Evolutionary conservation across 768 basidiomycete species (phyloP).

Genomic region (Trametes cinnabarina): DNA sequence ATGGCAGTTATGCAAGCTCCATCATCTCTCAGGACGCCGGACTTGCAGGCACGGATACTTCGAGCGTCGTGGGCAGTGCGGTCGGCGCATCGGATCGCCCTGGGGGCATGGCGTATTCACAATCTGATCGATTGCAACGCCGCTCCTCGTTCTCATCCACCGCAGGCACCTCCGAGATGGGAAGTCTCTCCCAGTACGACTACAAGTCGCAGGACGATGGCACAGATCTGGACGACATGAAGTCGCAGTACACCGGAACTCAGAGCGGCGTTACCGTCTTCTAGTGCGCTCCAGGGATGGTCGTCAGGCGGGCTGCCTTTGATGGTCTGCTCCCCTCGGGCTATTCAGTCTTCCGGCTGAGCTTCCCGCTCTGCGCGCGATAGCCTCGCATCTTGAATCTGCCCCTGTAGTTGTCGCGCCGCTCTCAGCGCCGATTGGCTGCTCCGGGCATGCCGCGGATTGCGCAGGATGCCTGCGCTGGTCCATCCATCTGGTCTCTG

Average conservation of each 20-base stretch:
- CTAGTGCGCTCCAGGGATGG: constrained; percentile 36
- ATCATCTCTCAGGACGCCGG: constrained; percentile 91
- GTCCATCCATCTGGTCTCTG: constrained; percentile 5
- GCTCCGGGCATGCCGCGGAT: constrained; percentile 17
- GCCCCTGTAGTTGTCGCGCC: constrained; percentile 17
- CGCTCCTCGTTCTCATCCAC: constrained; percentile 76
- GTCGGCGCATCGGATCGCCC: constrained; percentile 43
- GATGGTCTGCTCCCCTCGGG: constrained; percentile 12
- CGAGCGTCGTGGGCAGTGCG: constrained; percentile 59
- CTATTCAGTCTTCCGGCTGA: constrained; percentile 7
- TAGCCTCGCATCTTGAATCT: constrained; percentile 17
- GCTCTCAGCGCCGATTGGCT: constrained; percentile 9
- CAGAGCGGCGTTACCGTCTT: constrained; percentile 86
- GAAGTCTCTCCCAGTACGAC: constrained; percentile 71
- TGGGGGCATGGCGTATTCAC: constrained; percentile 74
- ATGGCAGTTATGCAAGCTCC: constrained; percentile 82
- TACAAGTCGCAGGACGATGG: constrained; percentile 91
- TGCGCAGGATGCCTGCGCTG: constrained; percentile 1
- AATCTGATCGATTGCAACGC: constrained; percentile 83
- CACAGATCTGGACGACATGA: constrained; percentile 80
- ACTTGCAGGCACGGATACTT: constrained; percentile 53
- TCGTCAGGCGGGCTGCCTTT: constrained; percentile 15
- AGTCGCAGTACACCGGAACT: constrained; percentile 83
- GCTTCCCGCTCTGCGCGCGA: constrained; percentile 1
- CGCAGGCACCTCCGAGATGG: constrained; percentile 73